Evolutionary conservation across 768 basidiomycete genomes (phyloP).

Genomic region (Termitomyces eurrhizus): DNA sequence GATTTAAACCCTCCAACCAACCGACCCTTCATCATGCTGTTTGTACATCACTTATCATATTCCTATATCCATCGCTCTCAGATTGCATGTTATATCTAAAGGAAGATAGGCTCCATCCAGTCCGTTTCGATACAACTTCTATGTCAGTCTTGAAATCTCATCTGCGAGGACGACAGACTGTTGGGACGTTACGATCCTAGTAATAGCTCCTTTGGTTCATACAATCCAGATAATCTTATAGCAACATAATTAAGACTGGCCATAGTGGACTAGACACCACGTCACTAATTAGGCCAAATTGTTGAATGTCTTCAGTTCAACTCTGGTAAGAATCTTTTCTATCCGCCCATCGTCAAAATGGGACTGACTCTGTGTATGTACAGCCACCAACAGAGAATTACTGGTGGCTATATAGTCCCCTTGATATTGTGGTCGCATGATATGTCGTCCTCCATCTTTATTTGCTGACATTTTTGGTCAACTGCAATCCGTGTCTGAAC

Average conservation of each 20-base stretch:
- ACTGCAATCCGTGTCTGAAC: too few species aligned
- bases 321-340: too few species aligned
- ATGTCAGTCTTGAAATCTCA: neutral
- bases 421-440: too few species aligned
- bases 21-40: slow-evolving; percentile 7
- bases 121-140: neutral
- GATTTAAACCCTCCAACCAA: slow-evolving; percentile 3
- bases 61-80: slow-evolving; percentile 14
- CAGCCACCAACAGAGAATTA: too few species aligned
- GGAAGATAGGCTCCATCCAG: slow-evolving; percentile 4
- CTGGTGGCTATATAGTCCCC: too few species aligned
- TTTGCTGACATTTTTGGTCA: too few species aligned
- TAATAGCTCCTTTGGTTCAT: neutral
- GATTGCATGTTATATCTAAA: slow-evolving; percentile 16
- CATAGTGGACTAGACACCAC: too few species aligned
- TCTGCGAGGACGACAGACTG: neutral
- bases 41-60: slow-evolving; percentile 17
- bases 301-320: too few species aligned
- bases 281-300: too few species aligned
- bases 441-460: neutral
- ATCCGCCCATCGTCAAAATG: too few species aligned
- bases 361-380: too few species aligned
- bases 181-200: neutral
- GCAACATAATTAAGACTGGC: neutral
- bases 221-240: neutral